Evolutionary conservation across 73 alveolate species (phyloP), one percentile per base, ranked within the genome.

Genomic region (Breviolum minutum): DNA sequence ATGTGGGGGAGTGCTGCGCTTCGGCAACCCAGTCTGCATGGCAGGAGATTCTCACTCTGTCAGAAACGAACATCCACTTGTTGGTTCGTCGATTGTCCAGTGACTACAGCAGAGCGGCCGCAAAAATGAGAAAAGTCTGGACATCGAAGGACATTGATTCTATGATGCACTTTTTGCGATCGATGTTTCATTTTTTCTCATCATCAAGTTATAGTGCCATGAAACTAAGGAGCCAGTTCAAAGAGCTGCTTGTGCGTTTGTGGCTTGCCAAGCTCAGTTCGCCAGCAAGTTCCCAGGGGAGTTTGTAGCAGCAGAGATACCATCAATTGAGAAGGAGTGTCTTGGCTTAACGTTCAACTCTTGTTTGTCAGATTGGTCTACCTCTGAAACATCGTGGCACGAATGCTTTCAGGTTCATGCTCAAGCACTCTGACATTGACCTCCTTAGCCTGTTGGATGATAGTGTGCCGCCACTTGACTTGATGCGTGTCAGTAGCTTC

Each of bases 51-150:
- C 22, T 87, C 84, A 66, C 84, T 54, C 54, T 62, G 11, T 0
- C 17, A 1, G 19, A 8, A 8, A 19, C 64, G 71, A 26, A 14
- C 40, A 20, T 87, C 20, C 48, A 4, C 7, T 8, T 62, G 76
- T 9, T 87, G 54, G 26, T 63, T 20, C 13, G 29, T 2, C 66
- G 95, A 6, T 14, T 87, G 95, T 17, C 32, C n/a, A 16, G 70
- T 26, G 95, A 87, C 54, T 87, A 40, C 24, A 3, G 24, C 12
- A 73, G 60, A 29, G 48, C 1, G 26, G 68, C 27, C 61, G 27
- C 84, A 68, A 87, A 87, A 70, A n/a, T 87, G 84, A 17, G 95
- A n/a, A 63, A 32, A n/a, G 84, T 69, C 5, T 87, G 77, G 84
- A 29, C n/a, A 19, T 60, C 84, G n/a, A 66, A 27, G 11, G 95